Evolutionary conservation across 805 yeast genomes (phyloP).

Genomic region (Starmerella davenportii): DNA sequence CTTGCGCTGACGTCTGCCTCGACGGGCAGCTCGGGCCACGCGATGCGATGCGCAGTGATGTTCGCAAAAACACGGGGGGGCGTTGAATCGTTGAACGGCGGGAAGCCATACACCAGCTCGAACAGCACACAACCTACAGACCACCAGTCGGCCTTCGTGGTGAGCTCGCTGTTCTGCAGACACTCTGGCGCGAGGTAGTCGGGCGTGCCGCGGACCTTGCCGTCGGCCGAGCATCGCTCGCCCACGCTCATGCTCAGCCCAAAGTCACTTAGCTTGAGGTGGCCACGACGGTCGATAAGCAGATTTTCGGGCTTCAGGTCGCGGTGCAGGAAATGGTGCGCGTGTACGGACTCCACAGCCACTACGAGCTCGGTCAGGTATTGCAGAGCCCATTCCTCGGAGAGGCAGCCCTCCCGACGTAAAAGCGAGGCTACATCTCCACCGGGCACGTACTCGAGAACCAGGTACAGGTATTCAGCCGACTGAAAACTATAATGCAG

Average conservation of each 20-base stretch:
- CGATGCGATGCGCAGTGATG: constrained; percentile 52
- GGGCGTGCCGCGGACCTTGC: constrained; percentile 65
- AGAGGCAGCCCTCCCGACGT: constrained; percentile 63
- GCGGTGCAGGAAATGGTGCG: constrained; percentile 77
- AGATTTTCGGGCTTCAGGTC: constrained; percentile 92
- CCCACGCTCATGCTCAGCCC: constrained; percentile 35
- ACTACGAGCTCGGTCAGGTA: constrained; percentile 80
- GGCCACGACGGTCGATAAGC: constrained; percentile 72
- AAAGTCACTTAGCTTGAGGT: constrained; percentile 82
- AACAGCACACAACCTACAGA: constrained; percentile 88
- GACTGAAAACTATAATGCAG: constrained; percentile 78
- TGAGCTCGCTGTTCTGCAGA: constrained; percentile 49
- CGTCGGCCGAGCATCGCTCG: not conserved
- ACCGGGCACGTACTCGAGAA: constrained; percentile 91
- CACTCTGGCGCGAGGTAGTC: constrained; percentile 97
- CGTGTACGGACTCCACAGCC: constrained; percentile 79
- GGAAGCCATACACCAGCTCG: constrained; percentile 80
- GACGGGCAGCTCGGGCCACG: constrained; percentile 57
- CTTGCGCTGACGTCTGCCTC: constrained; percentile 32
- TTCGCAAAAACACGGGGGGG: constrained; percentile 72
- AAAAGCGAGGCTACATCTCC: constrained; percentile 86
- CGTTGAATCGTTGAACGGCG: constrained; percentile 76
- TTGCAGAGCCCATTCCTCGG: constrained; percentile 63
- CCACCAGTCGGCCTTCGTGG: constrained; percentile 95
- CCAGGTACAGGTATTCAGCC: constrained; percentile 67